These are phyloP conservation scores for Cystoderma amianthinum DNA, from an alignment of 768 basidiomycete genomes.

Conservation along the genomic window DNA sequence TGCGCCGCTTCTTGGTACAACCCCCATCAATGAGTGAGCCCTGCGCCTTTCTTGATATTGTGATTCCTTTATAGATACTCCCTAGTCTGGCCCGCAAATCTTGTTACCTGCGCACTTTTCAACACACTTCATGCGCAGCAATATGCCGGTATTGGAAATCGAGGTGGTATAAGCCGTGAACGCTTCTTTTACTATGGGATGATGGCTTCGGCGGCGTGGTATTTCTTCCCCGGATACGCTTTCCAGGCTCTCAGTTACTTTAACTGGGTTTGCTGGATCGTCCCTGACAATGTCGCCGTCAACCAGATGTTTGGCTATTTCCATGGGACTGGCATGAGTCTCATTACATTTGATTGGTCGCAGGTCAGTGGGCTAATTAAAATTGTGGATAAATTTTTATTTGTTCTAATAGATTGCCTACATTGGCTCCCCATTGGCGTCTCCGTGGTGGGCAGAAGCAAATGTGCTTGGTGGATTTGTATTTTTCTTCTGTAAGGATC, in stretches of 20 bases:
- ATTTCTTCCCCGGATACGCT: slow-evolving; percentile 65
- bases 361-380: slow-evolving; percentile 75
- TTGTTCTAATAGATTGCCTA: slow-evolving; percentile 45
- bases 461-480: not conserved
- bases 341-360: slow-evolving; percentile 79
- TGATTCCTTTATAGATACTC: slow-evolving; percentile 79
- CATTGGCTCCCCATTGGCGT: too few relatives aligned
- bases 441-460: slow-evolving; percentile 27
- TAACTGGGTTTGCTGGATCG: slow-evolving; percentile 58
- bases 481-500: slow-evolving; percentile 40
- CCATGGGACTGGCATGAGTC: slow-evolving; percentile 58
- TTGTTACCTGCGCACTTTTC: too few relatives aligned
- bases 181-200: slow-evolving; percentile 54
- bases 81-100: not conserved
- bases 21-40: too few relatives aligned
- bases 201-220: slow-evolving; percentile 45
- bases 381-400: slow-evolving; percentile 26
- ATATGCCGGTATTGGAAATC: too few relatives aligned
- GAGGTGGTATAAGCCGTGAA: slow-evolving; percentile 53
- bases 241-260: slow-evolving; percentile 60
- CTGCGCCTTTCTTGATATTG: not conserved
- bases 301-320: slow-evolving; percentile 71
- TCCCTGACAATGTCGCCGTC: slow-evolving; percentile 56
- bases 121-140: slow-evolving; percentile 79
- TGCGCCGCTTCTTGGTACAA: too few relatives aligned